These are phyloP conservation scores for Asterophora lycoperdoides DNA, from an alignment of 768 basidiomycete species.

Conservation along the genomic window DNA sequence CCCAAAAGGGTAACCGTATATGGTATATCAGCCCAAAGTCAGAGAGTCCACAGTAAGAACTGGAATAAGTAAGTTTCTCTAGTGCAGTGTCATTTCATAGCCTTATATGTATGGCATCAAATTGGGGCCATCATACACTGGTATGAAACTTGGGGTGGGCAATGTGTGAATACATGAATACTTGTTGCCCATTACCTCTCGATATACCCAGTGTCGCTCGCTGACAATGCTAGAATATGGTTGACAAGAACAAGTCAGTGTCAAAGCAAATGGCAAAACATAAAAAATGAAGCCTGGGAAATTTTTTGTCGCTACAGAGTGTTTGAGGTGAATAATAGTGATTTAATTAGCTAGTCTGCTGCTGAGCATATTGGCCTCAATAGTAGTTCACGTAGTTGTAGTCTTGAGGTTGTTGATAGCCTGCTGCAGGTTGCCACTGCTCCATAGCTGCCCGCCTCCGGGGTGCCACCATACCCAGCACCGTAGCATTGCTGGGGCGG, in stretches of 20 bases:
- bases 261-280: conserved; percentile 15
- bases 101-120: too few relatives aligned
- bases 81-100: too few relatives aligned
- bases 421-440: conserved; percentile 36
- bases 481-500: conserved; percentile 62
- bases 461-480: conserved; percentile 40
- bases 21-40: too few relatives aligned
- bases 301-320: conserved; percentile 37
- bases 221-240: conserved; percentile 8
- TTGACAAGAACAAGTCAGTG: conserved; percentile 5
- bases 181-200: conserved; percentile 18
- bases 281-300: conserved; percentile 24
- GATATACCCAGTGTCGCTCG: background rate
- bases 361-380: conserved; percentile 82
- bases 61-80: too few relatives aligned
- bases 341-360: conserved; percentile 45
- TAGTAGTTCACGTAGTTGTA: conserved; percentile 88
- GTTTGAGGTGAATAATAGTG: conserved; percentile 36
- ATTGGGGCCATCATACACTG: too few relatives aligned
- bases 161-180: conserved; percentile 13
- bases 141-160: too few relatives aligned
- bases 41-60: too few relatives aligned
- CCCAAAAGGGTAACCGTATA: too few relatives aligned
- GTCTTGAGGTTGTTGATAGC: conserved; percentile 58
- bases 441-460: conserved; percentile 38